Conservation (phyloP, 768 basidiomycete genomes). For the Psilocybe azurescens region DNA sequence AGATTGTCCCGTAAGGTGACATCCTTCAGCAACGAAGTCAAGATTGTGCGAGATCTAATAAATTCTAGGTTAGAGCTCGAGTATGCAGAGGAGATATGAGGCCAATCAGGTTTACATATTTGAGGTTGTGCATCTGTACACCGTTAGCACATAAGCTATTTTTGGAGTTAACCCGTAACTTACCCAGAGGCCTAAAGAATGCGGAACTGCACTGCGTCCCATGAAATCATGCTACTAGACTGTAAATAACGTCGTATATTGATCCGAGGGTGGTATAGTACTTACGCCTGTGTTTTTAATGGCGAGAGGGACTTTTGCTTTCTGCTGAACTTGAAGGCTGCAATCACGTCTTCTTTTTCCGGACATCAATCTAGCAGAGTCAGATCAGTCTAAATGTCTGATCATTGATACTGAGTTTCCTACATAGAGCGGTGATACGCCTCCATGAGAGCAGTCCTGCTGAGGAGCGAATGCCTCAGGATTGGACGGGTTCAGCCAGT, state of each 20-base stretch:
- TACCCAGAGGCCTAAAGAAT: constrained; percentile 52
- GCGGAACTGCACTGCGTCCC: constrained; percentile 51
- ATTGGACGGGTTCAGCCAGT: constrained; percentile 40
- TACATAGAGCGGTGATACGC: constrained; percentile 46
- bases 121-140: constrained; percentile 45
- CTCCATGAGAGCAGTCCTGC: constrained; percentile 41
- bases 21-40: constrained; percentile 43
- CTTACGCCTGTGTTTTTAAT: constrained; percentile 59
- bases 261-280: constrained; percentile 15
- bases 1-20: constrained; percentile 26
- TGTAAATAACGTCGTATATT: background rate
- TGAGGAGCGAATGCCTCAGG: constrained; percentile 29
- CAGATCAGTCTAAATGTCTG: background rate
- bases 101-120: constrained; percentile 32
- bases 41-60: constrained; percentile 40
- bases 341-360: constrained; percentile 41
- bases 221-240: constrained; percentile 51
- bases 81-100: background rate
- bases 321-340: constrained; percentile 50
- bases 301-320: constrained; percentile 44
- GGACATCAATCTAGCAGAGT: constrained; percentile 46
- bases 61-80: background rate
- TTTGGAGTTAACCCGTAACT: constrained; percentile 6
- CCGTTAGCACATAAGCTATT: background rate
- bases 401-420: constrained; percentile 11